These are phyloP conservation scores for Tuber magnatum DNA, from an alignment of 495 filamentous ascomycete species.

Conservation along the genomic window DNA sequence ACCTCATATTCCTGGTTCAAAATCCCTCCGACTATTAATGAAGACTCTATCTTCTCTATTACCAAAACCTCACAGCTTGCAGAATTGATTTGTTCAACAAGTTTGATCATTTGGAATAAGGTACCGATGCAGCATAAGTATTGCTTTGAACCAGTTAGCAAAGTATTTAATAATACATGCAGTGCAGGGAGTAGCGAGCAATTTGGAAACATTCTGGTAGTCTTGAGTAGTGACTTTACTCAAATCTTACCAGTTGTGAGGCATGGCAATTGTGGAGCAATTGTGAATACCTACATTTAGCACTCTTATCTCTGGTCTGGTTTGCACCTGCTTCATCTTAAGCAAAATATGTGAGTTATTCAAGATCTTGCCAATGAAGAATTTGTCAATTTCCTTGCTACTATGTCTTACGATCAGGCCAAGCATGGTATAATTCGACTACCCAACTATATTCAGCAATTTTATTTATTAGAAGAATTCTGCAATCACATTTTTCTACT, in stretches of 20 bases:
- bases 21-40: neutral
- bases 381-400: neutral
- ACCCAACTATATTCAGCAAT: neutral
- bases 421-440: neutral
- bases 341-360: neutral
- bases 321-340: neutral
- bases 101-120: neutral
- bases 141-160: neutral
- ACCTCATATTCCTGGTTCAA: neutral
- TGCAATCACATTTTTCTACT: neutral
- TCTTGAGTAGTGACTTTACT: neutral
- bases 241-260: neutral
- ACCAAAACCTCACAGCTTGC: neutral
- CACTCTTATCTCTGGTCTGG: neutral
- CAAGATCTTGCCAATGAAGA: neutral
- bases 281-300: neutral
- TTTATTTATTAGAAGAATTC: neutral
- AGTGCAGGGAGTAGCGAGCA: neutral
- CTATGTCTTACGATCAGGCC: neutral
- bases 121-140: neutral
- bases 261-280: neutral
- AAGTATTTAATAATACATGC: neutral
- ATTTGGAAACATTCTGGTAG: neutral
- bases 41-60: neutral
- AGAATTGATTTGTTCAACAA: neutral